Base-by-base conservation (phyloP, 306 rosid species). In the Nissolia schottii region DNA sequence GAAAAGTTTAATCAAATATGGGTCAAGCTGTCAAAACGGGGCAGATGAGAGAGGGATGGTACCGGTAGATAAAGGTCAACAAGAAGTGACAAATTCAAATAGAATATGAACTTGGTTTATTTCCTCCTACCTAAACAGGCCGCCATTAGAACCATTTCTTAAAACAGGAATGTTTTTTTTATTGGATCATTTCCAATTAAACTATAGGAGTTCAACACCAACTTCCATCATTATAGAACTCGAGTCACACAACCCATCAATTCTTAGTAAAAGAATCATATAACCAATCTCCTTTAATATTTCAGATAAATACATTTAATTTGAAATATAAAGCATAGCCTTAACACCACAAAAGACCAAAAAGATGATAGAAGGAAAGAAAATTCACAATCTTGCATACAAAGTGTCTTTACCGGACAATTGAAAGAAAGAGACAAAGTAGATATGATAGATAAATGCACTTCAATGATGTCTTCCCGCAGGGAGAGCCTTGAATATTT, bases 401-500 rank as follows among this genome's bases (percentile, higher is more conserved):
- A 68, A 43, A 18, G 24, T 13, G 77, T 74, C 45, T 19, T 34
- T 49, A 50, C 63, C 23, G 12, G 63, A 66, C 70, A 61, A 68
- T 31, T 9, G 35, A 80, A 67, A 79, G 80, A 50, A 25, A 54
- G 25, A 32, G 19, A 31, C 53, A 67, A 20, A 51, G 65, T 73
- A 77, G 69, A 41, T 53, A 57, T 49, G 37, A 69, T 31, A 64
- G 37, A 69, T 31, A 64, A 53, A 63, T 64, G 57, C 57, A 67
- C 40, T 74, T 55, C 75, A 54, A 54, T n/a, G 32, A 74, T 72
- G 25, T 65, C 73, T 64, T 78, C 58, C 48, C 19, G 7, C 27
- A 15, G 7, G 38, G 34, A 84, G 69, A 74, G 50, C 81, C 83
- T 34, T 64, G 76, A 67, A 80, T 86, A 85, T 83, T 77, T 88